Base-by-base conservation (phyloP, 192 early-diverging fungal species). In the Coemansia umbellata region DNA sequence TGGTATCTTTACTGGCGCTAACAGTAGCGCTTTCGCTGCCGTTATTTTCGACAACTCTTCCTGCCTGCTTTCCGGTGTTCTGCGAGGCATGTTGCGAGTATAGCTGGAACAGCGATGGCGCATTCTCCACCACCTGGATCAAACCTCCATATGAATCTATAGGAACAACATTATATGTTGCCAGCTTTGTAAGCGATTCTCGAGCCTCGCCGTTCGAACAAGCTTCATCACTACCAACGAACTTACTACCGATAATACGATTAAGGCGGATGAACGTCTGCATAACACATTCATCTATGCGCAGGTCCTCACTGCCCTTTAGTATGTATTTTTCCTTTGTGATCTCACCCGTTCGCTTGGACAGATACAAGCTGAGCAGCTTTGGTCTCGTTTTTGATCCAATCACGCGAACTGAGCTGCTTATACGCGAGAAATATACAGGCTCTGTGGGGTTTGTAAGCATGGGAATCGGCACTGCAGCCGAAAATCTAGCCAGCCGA, bases 231-330 rank as follows among this genome's bases (percentile, higher is more conserved):
- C 37, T 4, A 10, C 26, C 49, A 10, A 21, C 18, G 39, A 22
- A 41, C 2, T 5, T 17, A 41, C 15, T 41, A 1, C 24, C 23
- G 17, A 31, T 17, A 21, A 63, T 54, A 0, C 65, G 60, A n/a
- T 78, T 72, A 22, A 78, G 51, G 2, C 60, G 27, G 0, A 63
- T 39, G 52, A 78, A 63, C 8, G 47, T 33, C 62, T 95, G 94
- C 82, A 94, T 93, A 6, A 93, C 84, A 30, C 91, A 79, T 56
- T 97, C 92, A 55, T 98, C 95, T 33, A 95, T 62, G 60, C 94
- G 91, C 43, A 95, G 58, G 72, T 97, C 91, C 66, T 98, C 95
- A 30, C 84, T 69, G 2, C 95, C 95, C 60, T 98, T 98, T 24
- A 98, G 82, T 3, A 98, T 70, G 43, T 89, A 98, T 15, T 55